phyloP scores from a whole-genome alignment of 768 basidiomycete genomes.

The Termitomyces bulborhizus region DNA sequence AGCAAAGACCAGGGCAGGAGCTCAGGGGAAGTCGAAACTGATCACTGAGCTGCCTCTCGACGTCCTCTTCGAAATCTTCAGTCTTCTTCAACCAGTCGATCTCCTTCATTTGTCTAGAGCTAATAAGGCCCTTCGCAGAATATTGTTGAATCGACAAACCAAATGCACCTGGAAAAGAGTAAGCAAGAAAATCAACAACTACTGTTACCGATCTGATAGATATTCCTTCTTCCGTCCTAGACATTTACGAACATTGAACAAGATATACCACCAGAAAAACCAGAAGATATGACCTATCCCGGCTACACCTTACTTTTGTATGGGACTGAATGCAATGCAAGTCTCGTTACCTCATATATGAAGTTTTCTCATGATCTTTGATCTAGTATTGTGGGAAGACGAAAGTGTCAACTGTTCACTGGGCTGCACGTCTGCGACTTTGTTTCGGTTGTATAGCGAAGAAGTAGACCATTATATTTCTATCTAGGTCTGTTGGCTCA shows the following conservation, averaged over 20 bases:
- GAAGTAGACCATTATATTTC: background rate
- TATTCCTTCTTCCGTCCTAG: background rate
- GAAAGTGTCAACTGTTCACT: slow-evolving; percentile 10
- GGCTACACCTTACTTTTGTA: slow-evolving; percentile 30
- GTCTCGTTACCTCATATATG: slow-evolving; percentile 3
- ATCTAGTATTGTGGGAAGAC: slow-evolving; percentile 11
- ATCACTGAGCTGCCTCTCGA: slow-evolving; percentile 30
- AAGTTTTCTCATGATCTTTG: background rate
- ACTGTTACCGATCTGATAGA: background rate
- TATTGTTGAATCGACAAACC: slow-evolving; percentile 21
- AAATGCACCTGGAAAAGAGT: slow-evolving; percentile 28
- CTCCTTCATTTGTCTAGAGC: slow-evolving; percentile 33
- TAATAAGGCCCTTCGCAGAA: slow-evolving; percentile 25
- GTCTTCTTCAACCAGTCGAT: slow-evolving; percentile 31
- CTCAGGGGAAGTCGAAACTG: slow-evolving; percentile 16
- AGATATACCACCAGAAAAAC: slow-evolving; percentile 17
- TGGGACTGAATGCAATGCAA: slow-evolving; percentile 26
- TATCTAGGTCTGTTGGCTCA: background rate
- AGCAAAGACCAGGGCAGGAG: background rate
- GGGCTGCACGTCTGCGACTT: slow-evolving; percentile 13
- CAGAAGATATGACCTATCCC: slow-evolving; percentile 23
- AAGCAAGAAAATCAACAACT: background rate
- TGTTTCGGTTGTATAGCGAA: slow-evolving; percentile 5
- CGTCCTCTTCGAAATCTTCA: slow-evolving; percentile 32
- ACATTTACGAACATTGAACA: slow-evolving; percentile 18